Evolutionary conservation across 164 flowering plant genomes (phyloP), one percentile per base, ranked within the genome.

Genomic region (Cinnamomum micranthum): DNA sequence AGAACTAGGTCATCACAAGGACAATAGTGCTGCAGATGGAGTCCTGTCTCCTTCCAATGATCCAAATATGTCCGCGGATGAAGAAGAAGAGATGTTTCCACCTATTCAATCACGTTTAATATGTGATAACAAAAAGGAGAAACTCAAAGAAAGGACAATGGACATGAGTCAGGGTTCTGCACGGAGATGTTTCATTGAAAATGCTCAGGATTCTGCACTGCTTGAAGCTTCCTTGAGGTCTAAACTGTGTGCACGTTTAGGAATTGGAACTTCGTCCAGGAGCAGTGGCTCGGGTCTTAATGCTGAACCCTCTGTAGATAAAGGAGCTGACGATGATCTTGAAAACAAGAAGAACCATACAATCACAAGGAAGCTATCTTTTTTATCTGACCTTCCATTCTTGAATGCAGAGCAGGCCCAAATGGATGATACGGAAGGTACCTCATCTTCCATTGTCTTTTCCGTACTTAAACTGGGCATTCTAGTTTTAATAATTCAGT

Each of bases 141-240:
- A 52, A 50, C 64, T 63, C 71, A 82, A 71, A 69, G 73, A 70
- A 27, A 71, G 71, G 71, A 81, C 77, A 55, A 68, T 69, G 50
- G 71, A 69, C 19, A 33, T 65, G 47, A 65, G 75, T 76, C 65
- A 72, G 52, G 77, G 35, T 31, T 4, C 35, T 4, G 35, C 71
- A 41, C 33, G 50, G 65, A 81, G 63, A 58, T 51, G 51, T 62
- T 60, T 71, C 7, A 2, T 47, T 71, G 85, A 81, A 77, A 73
- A 62, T 58, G 19, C 81, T 12, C 78, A 81, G 72, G 90, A 89
- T 74, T 72, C 84, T 76, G 80, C 87, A 62, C 82, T 84, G 80
- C 92, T 87, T 71, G 98, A 94, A 84, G 94, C 89, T 68, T 83
- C 88, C 63, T 82, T 94, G 28, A 86, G 98, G 82, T 89, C 95